phyloP scores from a whole-genome alignment of 129 eudicot genomes.

The Solidago caesia region DNA sequence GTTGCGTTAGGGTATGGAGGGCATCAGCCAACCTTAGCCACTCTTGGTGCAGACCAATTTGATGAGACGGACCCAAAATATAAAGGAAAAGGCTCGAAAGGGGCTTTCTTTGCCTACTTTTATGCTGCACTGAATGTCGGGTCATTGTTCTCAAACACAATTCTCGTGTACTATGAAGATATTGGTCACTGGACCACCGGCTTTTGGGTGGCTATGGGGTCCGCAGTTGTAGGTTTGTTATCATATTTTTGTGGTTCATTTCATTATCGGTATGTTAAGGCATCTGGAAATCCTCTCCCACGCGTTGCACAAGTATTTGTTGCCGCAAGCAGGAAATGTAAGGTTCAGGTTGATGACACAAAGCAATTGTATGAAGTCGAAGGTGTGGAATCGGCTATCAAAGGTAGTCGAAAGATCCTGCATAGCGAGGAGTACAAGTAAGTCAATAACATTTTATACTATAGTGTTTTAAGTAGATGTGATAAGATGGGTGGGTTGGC shows the following conservation, averaged over 20 bases:
- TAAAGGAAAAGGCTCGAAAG: slow-evolving; percentile 63
- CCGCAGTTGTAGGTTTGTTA: slow-evolving; percentile 59
- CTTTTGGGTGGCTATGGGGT: slow-evolving; percentile 75
- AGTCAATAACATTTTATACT: slow-evolving; percentile 19
- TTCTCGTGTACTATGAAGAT: slow-evolving; percentile 77
- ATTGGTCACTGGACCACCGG: slow-evolving; percentile 84
- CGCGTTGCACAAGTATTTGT: slow-evolving; percentile 72
- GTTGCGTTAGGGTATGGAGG: slow-evolving; percentile 92
- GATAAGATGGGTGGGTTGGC: too few species aligned
- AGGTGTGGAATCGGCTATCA: slow-evolving; percentile 3
- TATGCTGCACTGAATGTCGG: slow-evolving; percentile 84
- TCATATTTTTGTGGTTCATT: slow-evolving; percentile 65
- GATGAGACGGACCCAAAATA: slow-evolving; percentile 51
- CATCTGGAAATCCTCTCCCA: slow-evolving; percentile 81
- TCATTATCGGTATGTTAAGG: slow-evolving; percentile 77
- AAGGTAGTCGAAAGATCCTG: slow-evolving; percentile 51
- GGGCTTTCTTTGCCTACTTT: slow-evolving; percentile 84
- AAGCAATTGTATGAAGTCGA: slow-evolving; percentile 52
- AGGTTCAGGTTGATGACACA: slow-evolving; percentile 38
- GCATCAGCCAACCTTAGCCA: slow-evolving; percentile 90
- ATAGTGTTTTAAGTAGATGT: too few species aligned
- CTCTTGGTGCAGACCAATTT: slow-evolving; percentile 93
- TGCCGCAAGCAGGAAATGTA: slow-evolving; percentile 66
- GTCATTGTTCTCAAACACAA: slow-evolving; percentile 77
- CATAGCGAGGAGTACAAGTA: slow-evolving; percentile 88